Percentiles rank a stretch among this genome's conserved stretches.
phyloP scores from a whole-genome alignment of 2,329 filamentous ascomycete genomes.

The Alternaria burnsii region DNA sequence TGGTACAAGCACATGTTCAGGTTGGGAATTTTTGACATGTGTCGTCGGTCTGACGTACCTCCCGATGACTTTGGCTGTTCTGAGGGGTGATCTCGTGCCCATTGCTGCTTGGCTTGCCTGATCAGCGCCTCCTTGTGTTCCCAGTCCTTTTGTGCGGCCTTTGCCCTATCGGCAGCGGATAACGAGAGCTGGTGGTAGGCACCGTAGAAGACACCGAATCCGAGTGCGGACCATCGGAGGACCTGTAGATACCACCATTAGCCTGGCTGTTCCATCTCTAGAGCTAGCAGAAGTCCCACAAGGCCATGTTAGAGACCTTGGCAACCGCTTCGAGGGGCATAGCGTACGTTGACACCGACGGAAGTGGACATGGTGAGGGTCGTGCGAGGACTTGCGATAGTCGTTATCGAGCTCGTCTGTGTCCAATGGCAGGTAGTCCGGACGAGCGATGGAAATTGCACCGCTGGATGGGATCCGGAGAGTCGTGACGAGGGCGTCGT shows the following conservation, averaged over 20 bases:
- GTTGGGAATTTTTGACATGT: constrained; percentile 1
- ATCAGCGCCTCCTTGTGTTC: constrained; percentile 92
- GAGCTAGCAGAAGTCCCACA: constrained; percentile 7
- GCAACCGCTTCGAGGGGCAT: constrained; percentile 6
- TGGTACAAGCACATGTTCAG: background rate
- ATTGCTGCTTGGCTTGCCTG: constrained; percentile 90
- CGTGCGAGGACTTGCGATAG: constrained; percentile 34
- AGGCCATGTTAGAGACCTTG: background rate
- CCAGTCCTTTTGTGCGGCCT: constrained; percentile 80
- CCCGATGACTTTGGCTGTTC: constrained; percentile 43
- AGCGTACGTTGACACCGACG: constrained; percentile 63
- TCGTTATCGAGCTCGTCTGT: constrained; percentile 22
- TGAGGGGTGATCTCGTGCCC: constrained; percentile 73
- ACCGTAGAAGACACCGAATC: constrained; percentile 92
- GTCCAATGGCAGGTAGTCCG: constrained; percentile 44
- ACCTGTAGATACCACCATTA: constrained; percentile 68
- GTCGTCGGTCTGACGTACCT: constrained; percentile 31
- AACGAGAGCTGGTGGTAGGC: constrained; percentile 91
- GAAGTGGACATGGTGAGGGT: constrained; percentile 54
- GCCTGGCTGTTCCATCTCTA: constrained; percentile 22
- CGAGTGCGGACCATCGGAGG: constrained; percentile 94
- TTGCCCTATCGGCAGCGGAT: constrained; percentile 74
- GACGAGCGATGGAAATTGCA: constrained; percentile 29
- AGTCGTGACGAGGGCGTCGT: constrained; percentile 30
- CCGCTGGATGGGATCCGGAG: constrained; percentile 23